A percentile compares a stretch with the other conserved stretches of the same genome.
phyloP scores from a whole-genome alignment of 768 basidiomycete species.

The Hygrophorus russula region DNA sequence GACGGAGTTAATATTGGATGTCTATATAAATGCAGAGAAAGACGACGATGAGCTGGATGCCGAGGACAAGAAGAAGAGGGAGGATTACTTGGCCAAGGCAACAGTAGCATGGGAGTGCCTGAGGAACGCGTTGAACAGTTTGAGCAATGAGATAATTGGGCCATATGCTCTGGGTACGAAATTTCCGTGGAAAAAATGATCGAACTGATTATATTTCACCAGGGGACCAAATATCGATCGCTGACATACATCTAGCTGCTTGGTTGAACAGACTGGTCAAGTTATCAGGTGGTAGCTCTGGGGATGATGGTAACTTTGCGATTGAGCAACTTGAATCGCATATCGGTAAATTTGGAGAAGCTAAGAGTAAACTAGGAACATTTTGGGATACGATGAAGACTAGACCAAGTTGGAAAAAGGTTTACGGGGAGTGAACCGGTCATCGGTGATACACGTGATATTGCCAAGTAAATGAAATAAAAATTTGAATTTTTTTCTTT shows the following conservation, averaged over 20 bases:
- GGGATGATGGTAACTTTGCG: constrained; percentile 39
- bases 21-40: constrained; percentile 34
- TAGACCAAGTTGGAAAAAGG: constrained; percentile 61
- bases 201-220: neutral
- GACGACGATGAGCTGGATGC: constrained; percentile 25
- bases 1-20: constrained; percentile 30
- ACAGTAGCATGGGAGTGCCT: constrained; percentile 44
- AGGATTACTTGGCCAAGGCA: constrained; percentile 39
- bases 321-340: constrained; percentile 41
- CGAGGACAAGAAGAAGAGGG: constrained; percentile 26
- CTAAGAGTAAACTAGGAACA: constrained; percentile 44
- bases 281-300: constrained; percentile 41
- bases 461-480: too few relatives aligned
- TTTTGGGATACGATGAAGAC: constrained; percentile 66
- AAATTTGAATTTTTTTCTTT: too few relatives aligned
- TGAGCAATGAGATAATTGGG: constrained; percentile 50
- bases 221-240: constrained; percentile 80
- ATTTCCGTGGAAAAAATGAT: neutral
- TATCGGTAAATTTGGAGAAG: constrained; percentile 25
- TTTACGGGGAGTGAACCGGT: constrained; percentile 41
- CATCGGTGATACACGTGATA: too few relatives aligned
- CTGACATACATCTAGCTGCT: constrained; percentile 69
- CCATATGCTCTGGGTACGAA: constrained; percentile 53
- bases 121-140: constrained; percentile 29
- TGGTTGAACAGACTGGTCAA: constrained; percentile 58